phyloP scores from a whole-genome alignment of 768 basidiomycete genomes.

The Rossbeevera mucosa region DNA sequence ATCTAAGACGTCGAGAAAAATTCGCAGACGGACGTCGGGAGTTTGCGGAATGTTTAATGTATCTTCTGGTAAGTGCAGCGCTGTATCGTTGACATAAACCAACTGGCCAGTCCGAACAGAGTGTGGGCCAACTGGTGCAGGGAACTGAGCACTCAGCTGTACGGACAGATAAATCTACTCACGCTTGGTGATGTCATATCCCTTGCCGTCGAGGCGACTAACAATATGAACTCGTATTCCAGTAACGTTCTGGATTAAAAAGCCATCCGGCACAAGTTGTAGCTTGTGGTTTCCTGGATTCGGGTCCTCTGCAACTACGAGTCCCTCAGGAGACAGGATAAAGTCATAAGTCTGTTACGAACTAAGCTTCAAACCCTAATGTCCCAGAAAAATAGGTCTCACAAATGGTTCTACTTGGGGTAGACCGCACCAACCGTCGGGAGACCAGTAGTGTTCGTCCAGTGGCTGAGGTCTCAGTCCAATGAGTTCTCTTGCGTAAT shows the following conservation, averaged over 20 bases:
- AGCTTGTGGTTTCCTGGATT: conserved; percentile 68
- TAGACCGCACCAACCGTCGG: conserved; percentile 70
- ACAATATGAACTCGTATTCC: conserved; percentile 78
- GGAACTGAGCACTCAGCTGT: conserved; percentile 3
- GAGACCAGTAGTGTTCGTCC: conserved; percentile 59
- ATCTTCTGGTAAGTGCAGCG: conserved; percentile 37
- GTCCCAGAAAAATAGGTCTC: conserved; percentile 25
- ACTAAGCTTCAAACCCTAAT: background rate
- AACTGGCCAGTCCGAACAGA: conserved; percentile 73
- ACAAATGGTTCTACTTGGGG: conserved; percentile 69
- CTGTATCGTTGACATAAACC: conserved; percentile 74
- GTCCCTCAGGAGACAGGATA: conserved; percentile 60
- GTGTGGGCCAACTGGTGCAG: conserved; percentile 68
- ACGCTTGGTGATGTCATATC: conserved; percentile 86
- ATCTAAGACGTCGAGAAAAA: conserved; percentile 53
- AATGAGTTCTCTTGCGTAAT: conserved; percentile 75
- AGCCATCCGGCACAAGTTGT: conserved; percentile 58
- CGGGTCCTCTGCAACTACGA: conserved; percentile 55
- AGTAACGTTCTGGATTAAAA: conserved; percentile 68
- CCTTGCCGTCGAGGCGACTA: conserved; percentile 73
- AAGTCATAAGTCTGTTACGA: conserved; percentile 71
- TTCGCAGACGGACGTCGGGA: conserved; percentile 52
- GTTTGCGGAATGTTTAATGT: conserved; percentile 13
- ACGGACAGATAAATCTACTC: conserved; percentile 24
- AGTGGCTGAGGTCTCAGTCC: conserved; percentile 44